phyloP scores from a whole-genome alignment of 73 alveolate species.

The Blepharisma japonicum region DNA sequence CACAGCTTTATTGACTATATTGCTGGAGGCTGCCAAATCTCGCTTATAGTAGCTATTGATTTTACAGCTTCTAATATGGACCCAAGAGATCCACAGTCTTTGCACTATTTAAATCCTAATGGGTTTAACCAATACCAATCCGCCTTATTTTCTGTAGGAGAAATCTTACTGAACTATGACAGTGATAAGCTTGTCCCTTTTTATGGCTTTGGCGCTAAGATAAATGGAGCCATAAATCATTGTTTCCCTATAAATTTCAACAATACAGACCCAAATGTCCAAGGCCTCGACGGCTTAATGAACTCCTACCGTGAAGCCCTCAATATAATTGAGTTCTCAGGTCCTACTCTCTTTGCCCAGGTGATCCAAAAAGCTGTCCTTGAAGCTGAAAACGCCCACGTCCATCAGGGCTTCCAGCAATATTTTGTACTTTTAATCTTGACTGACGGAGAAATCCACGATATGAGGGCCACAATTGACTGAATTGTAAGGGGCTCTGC shows the following conservation, averaged over 20 bases:
- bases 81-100: constrained; percentile 60
- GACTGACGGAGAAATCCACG: constrained; percentile 73
- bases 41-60: constrained; percentile 87
- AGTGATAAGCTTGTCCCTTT: constrained; percentile 84
- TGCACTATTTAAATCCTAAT: constrained; percentile 66
- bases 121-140: constrained; percentile 64
- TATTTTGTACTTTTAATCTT: constrained; percentile 68
- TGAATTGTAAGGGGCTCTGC: constrained; percentile 67
- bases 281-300: constrained; percentile 62
- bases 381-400: constrained; percentile 45
- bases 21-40: constrained; percentile 81
- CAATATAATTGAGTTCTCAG: constrained; percentile 49
- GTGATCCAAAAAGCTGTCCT: constrained; percentile 50
- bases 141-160: constrained; percentile 74
- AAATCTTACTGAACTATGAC: constrained; percentile 85
- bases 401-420: constrained; percentile 42
- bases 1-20: constrained; percentile 87
- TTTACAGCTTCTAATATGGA: constrained; percentile 84
- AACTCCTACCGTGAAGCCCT: constrained; percentile 50
- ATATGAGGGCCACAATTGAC: constrained; percentile 67
- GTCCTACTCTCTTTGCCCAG: constrained; percentile 76
- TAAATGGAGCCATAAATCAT: constrained; percentile 49
- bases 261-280: constrained; percentile 65
- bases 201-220: constrained; percentile 92
- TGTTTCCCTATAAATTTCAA: constrained; percentile 80